phyloP scores from a whole-genome alignment of 2,329 filamentous ascomycete genomes.

The Xylariaceae sp. region DNA sequence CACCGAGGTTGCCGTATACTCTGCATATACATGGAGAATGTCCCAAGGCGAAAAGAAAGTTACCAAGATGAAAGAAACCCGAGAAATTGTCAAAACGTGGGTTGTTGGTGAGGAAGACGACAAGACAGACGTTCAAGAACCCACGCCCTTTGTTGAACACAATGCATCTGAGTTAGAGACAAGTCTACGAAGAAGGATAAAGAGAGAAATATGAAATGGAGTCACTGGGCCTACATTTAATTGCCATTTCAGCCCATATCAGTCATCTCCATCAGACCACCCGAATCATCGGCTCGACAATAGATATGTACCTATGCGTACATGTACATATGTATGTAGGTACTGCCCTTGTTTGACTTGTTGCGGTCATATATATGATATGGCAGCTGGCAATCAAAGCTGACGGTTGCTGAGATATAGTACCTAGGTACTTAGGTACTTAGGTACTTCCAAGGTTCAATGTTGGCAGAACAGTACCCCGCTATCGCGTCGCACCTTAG shows the following conservation, averaged over 20 bases:
- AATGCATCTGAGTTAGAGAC: conserved; percentile 21
- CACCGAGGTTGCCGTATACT: conserved; percentile 80
- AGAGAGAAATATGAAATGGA: neutral
- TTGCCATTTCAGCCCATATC: neutral
- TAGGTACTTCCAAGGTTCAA: too few species aligned
- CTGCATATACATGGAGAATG: conserved; percentile 75
- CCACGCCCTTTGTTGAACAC: conserved; percentile 5
- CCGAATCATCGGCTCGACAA: neutral
- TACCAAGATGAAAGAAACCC: conserved; percentile 66
- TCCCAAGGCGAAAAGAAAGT: conserved; percentile 71
- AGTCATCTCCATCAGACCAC: neutral
- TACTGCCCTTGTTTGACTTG: too few species aligned
- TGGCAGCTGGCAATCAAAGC: too few species aligned
- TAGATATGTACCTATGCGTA: too few species aligned
- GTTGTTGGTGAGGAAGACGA: conserved; percentile 55
- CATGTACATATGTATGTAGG: too few species aligned
- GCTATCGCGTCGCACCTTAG: conserved; percentile 27
- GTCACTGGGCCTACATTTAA: neutral
- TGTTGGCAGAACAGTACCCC: too few species aligned
- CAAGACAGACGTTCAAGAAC: conserved; percentile 34
- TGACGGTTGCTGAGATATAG: too few species aligned
- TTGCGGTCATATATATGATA: too few species aligned
- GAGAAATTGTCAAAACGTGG: conserved; percentile 76
- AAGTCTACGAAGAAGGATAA: conserved; percentile 32
- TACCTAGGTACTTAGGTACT: too few species aligned